Evolutionary conservation across 2,329 filamentous ascomycete genomes (phyloP).

Genomic region (Microcyclosporella mali): DNA sequence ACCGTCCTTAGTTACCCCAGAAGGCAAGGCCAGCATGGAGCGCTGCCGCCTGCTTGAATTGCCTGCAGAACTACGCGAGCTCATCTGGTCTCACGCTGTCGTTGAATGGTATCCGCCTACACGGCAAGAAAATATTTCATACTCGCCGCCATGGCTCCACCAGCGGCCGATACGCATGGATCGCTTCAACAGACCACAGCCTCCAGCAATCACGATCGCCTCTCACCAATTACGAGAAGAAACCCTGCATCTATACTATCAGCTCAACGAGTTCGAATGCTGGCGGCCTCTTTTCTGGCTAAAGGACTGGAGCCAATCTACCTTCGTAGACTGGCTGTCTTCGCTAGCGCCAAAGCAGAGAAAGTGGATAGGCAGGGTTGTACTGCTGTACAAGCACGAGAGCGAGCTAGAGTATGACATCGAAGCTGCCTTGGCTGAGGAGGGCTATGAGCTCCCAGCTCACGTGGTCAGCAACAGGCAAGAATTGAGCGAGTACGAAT

Average conservation of each 20-base stretch:
- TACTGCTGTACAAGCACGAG: conserved; percentile 22
- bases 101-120: conserved; percentile 13
- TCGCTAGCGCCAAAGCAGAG: conserved; percentile 15
- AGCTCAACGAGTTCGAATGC: conserved; percentile 21
- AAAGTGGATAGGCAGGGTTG: conserved; percentile 20
- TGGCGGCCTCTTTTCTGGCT: conserved; percentile 24
- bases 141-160: conserved; percentile 3
- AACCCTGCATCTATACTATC: conserved; percentile 22
- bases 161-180: conserved; percentile 18
- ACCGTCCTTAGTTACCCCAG: too few species aligned
- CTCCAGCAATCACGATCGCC: conserved; percentile 16
- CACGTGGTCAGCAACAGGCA: conserved; percentile 13
- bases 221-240: conserved; percentile 19
- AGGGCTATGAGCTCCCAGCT: conserved; percentile 13
- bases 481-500: conserved; percentile 22
- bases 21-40: not conserved
- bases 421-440: conserved; percentile 13
- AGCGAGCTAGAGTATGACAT: conserved; percentile 19
- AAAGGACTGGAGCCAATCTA: conserved; percentile 19
- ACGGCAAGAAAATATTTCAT: not conserved
- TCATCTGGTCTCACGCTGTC: conserved; percentile 17
- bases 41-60: conserved; percentile 17
- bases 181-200: conserved; percentile 13
- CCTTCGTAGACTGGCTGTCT: conserved; percentile 20
- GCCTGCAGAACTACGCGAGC: conserved; percentile 20